phyloP scores from a whole-genome alignment of 441 rosid genomes.

The Euphorbia celastroides region DNA sequence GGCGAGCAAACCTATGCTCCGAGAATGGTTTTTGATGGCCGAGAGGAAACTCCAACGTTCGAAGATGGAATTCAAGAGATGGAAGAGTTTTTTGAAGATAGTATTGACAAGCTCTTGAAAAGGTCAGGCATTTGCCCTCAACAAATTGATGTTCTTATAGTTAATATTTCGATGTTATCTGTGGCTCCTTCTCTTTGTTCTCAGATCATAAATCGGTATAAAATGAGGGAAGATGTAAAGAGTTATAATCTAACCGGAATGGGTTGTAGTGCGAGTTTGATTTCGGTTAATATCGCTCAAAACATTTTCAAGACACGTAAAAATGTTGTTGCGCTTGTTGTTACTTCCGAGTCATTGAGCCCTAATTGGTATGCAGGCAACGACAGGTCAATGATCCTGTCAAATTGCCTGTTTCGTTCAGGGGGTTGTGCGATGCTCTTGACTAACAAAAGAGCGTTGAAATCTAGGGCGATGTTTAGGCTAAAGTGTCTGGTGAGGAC shows the following conservation, averaged over 20 bases:
- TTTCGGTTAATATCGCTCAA: slow-evolving; percentile 58
- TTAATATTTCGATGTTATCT: slow-evolving; percentile 73
- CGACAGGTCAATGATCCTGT: slow-evolving; percentile 76
- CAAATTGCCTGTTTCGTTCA: slow-evolving; percentile 75
- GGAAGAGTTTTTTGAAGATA: slow-evolving; percentile 70
- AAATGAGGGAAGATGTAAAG: slow-evolving; percentile 68
- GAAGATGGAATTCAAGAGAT: slow-evolving; percentile 58
- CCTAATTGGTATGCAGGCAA: slow-evolving; percentile 83
- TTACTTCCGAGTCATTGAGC: slow-evolving; percentile 71
- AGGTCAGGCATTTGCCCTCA: slow-evolving; percentile 51
- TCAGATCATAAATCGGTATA: slow-evolving; percentile 64
- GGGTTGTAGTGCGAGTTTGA: slow-evolving; percentile 94
- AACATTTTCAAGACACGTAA: slow-evolving; percentile 50
- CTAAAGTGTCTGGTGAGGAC: slow-evolving; percentile 71
- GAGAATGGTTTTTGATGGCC: slow-evolving; percentile 42
- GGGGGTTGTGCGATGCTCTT: slow-evolving; percentile 76
- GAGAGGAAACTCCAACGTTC: slow-evolving; percentile 49
- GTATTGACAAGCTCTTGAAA: slow-evolving; percentile 46
- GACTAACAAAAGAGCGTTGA: slow-evolving; percentile 60
- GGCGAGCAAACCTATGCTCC: slow-evolving; percentile 83
- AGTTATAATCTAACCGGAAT: slow-evolving; percentile 71
- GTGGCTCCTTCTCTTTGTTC: slow-evolving; percentile 53
- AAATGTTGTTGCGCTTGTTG: slow-evolving; percentile 49
- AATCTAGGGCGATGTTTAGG: slow-evolving; percentile 49
- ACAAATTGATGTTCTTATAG: slow-evolving; percentile 68